Base-by-base conservation (phyloP, 139 green algal genomes). In the Chlorella ohadii region DNA sequence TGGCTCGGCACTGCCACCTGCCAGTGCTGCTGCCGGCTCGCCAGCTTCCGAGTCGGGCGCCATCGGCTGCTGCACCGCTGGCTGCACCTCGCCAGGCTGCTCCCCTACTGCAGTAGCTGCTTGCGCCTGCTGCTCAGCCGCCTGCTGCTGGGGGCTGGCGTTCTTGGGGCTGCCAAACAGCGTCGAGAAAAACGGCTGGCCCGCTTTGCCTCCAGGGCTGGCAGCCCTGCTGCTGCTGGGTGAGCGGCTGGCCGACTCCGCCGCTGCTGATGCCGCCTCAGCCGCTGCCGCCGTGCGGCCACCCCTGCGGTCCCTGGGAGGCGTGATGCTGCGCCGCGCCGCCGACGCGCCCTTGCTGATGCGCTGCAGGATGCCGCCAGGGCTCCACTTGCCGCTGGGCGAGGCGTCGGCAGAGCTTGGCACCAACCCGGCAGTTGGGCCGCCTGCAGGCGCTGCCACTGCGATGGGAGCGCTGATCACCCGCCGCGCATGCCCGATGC, bases 351-450 rank as follows among this genome's bases (percentile, higher is more conserved):
- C 61, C 41, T 15, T 78, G 72, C 44, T 44, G 44, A 79, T 79
- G 47, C 72, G 72, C 72, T 79, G 72, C 72, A 79, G 72, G 2
- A 79, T n/a, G 47, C 47, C 44, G 16, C 72, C 47, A 3, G 72
- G 72, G 38, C 44, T 65, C 72, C 72, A 79, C n/a, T n/a, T 64
- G 72, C 72, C 47, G 9, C n/a, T 38, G 25, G 70, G 27, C 3
- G 70, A 59, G 39, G 70, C 39, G 1, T 77, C 70, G 20, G 70
- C 25, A 28, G 27, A 56, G 16, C 25, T 38, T 22, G 70, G 11
- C 25, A 22, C 68, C 22, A 22, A 25, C 22, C 25, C 36, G 5
- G 68, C 20, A 25, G 36, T 36, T 16, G 44, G 44, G 44, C 31
- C 28, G 16, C 63, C 28, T 3, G 4, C 12, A 6, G 63, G 63